Percentiles rank a stretch among this genome's conserved stretches.
Conservation (phyloP, 768 basidiomycete genomes). For the Collybiopsis confluens region DNA sequence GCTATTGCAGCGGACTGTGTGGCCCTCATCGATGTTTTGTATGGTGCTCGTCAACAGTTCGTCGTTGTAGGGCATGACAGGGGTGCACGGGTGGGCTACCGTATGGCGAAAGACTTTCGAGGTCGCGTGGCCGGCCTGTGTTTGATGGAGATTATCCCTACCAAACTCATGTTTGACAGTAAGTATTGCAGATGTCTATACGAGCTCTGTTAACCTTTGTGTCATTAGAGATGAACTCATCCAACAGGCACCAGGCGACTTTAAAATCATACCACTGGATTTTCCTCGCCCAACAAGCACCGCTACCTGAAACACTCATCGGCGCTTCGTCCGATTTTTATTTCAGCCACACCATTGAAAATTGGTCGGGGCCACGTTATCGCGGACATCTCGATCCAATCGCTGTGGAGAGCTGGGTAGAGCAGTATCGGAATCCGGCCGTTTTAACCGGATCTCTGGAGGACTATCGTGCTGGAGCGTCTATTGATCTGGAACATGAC, state of each 20-base stretch:
- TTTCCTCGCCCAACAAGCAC: conserved; percentile 7
- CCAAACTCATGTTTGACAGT: conserved; percentile 4
- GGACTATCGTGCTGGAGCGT: conserved; percentile 10
- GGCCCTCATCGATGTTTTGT: conserved; percentile 4
- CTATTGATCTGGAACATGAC: conserved; percentile 11
- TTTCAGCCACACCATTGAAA: conserved; percentile 3
- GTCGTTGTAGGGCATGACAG: conserved; percentile 9
- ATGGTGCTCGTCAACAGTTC: conserved; percentile 1
- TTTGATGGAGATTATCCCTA: conserved; percentile 10
- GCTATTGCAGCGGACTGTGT: conserved; percentile 8
- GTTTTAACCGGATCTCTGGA: conserved; percentile 7
- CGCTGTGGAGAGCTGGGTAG: conserved; percentile 8
- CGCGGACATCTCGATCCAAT: conserved; percentile 1
- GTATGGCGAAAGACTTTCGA: conserved; percentile 8
- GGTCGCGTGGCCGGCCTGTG: background rate
- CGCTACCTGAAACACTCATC: conserved; percentile 8
- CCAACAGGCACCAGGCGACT: background rate
- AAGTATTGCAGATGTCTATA: background rate
- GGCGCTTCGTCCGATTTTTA: conserved; percentile 10
- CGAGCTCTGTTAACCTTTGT: background rate
- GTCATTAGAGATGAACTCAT: conserved; percentile 2
- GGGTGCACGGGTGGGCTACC: conserved; percentile 8
- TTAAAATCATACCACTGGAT: conserved; percentile 8
- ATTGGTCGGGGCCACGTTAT: conserved; percentile 4
- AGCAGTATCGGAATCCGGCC: conserved; percentile 8